Conservation (phyloP, 2,329 filamentous ascomycete genomes). For the Saccharata proteae region DNA sequence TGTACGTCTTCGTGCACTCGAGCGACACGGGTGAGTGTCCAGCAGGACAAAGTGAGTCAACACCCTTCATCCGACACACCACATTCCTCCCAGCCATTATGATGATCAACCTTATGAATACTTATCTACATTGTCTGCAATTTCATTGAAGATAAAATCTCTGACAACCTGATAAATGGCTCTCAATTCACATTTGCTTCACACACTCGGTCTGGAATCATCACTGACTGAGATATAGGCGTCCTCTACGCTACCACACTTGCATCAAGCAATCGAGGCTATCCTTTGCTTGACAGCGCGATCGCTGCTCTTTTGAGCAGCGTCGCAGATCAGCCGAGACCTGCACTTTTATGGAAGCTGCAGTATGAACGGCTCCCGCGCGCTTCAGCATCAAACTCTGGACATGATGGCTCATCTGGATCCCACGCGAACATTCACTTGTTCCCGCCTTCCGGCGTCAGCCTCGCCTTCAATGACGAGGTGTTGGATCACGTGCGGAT, state of each 20-base stretch:
- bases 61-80: conserved; percentile 7
- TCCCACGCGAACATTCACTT: conserved; percentile 34
- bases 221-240: conserved; percentile 29
- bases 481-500: conserved; percentile 53
- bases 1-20: conserved; percentile 61
- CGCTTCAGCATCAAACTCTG: conserved; percentile 17
- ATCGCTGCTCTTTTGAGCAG: conserved; percentile 31
- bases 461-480: conserved; percentile 62
- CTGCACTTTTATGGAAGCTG: conserved; percentile 39
- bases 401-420: conserved; percentile 16
- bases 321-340: conserved; percentile 20
- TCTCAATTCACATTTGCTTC: conserved; percentile 8
- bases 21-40: conserved; percentile 92
- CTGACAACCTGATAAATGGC: conserved; percentile 68
- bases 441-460: conserved; percentile 45
- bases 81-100: conserved; percentile 38
- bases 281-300: conserved; percentile 26
- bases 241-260: conserved; percentile 44
- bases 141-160: conserved; percentile 74
- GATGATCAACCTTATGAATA: conserved; percentile 81
- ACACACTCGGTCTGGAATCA: conserved; percentile 12
- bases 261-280: conserved; percentile 22
- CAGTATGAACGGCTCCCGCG: conserved; percentile 36
- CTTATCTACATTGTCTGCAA: conserved; percentile 99
- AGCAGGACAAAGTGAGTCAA: conserved; percentile 70